These are phyloP conservation scores for Ochromonas danica DNA, from an alignment of 108 stramenopile species.

Conservation along the genomic window DNA sequence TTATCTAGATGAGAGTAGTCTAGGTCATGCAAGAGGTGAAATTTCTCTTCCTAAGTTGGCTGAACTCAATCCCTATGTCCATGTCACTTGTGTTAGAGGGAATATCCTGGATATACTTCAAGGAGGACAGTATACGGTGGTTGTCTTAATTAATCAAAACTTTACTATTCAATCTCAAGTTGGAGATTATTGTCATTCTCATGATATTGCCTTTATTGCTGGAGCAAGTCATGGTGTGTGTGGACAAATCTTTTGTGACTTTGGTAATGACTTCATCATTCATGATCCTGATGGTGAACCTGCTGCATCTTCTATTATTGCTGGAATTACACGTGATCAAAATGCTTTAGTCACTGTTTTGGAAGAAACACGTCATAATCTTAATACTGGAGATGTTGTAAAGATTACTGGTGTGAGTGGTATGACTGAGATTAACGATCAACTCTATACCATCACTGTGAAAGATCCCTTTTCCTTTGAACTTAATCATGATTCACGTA, in stretches of 20 bases:
- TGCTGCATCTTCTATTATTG: conserved; percentile 39
- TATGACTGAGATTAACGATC: conserved; percentile 61
- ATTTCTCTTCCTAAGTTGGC: conserved; percentile 46
- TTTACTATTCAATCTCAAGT: conserved; percentile 26
- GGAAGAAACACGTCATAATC: conserved; percentile 93
- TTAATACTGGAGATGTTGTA: conserved; percentile 88
- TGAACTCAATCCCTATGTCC: conserved; percentile 61
- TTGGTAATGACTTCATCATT: conserved; percentile 80
- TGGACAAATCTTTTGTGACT: conserved; percentile 90
- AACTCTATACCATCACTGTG: conserved; percentile 64
- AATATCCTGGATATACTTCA: conserved; percentile 22
- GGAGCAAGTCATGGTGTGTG: conserved; percentile 75
- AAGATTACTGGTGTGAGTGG: conserved; percentile 82
- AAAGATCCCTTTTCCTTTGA: conserved; percentile 90
- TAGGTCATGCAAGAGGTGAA: conserved; percentile 49
- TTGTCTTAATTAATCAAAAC: conserved; percentile 31
- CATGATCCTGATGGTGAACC: conserved; percentile 85
- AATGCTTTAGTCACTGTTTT: conserved; percentile 84
- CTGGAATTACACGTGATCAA: conserved; percentile 54
- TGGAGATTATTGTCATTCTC: conserved; percentile 40
- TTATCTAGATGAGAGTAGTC: conserved; percentile 45
- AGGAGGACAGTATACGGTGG: neutral
- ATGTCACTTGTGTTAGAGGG: conserved; percentile 24
- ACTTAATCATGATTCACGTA: conserved; percentile 55
- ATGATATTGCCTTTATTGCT: conserved; percentile 64